Evolutionary conservation across 176 grass and related monocot genomes (phyloP), one percentile per base, ranked within the genome.

Genomic region (Panicum miliaceum): DNA sequence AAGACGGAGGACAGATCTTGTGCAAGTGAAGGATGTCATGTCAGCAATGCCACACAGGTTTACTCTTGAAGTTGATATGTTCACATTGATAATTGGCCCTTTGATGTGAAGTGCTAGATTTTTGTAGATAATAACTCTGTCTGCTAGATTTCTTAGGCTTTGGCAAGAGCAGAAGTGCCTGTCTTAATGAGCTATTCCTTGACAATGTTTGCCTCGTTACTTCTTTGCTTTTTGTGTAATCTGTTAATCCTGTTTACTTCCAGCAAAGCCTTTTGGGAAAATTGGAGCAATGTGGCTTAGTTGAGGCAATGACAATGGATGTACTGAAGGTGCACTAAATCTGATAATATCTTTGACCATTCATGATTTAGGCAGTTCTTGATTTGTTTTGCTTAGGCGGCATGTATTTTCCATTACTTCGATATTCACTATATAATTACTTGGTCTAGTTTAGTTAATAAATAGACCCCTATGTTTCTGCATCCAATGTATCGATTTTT

Each of bases 351-450:
- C 12, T 15, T 73, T 72, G 9, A 12, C 15, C 22, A 37, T 47
- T 72, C 43, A 20, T 53, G 52, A 61, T 46, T 72, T 72, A 22
- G 41, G 68, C 8, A 13, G 6, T 53, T 74, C 27, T 53, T 27
- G 23, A 29, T 82, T 32, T 59, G n/a, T 57, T 71, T 47, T 71
- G 25, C 38, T 72, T 34, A 81, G 18, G 19, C 61, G 72, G 5
- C 25, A 46, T 72, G 8, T 26, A 72, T 48, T 82, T 75, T 36
- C 18, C 4, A 12, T 63, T 14, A 62, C 27, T 50, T 83, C 26
- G 18, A 82, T 50, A 72, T 46, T 82, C 20, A 18, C 68, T 63
- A 38, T 6, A 52, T 51, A 64, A 52, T 25, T 64, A 37, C 8
- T 12, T 53, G 32, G 13, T 16, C 22, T 50, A 19, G 13, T 76